Percentiles rank a stretch among this genome's conserved stretches.
Conservation (phyloP, 768 basidiomycete genomes). For the Russula vinacea region DNA sequence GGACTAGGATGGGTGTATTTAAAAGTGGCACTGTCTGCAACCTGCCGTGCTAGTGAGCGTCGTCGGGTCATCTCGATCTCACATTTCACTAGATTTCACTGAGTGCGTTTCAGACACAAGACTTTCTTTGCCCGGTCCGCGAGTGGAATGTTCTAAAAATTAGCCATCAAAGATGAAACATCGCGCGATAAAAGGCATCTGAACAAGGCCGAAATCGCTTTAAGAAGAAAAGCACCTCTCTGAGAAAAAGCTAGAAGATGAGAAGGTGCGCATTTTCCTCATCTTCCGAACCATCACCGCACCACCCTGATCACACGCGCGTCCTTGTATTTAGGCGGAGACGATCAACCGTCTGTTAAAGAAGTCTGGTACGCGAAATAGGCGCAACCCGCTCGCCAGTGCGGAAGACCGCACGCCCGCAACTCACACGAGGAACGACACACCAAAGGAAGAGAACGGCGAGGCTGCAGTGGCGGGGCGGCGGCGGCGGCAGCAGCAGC, state of each 20-base stretch:
- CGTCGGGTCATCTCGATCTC: slow-evolving; percentile 63
- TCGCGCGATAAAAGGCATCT: slow-evolving; percentile 56
- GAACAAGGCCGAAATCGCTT: slow-evolving; percentile 74
- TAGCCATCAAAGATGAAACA: slow-evolving; percentile 32
- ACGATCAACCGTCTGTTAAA: slow-evolving; percentile 90
- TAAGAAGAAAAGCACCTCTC: slow-evolving; percentile 81
- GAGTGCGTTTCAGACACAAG: slow-evolving; percentile 37
- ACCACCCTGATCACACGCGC: neutral
- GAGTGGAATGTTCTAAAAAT: neutral
- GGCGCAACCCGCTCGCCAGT: slow-evolving; percentile 50
- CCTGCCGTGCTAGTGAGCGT: slow-evolving; percentile 66
- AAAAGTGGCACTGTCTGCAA: no score
- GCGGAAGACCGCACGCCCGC: slow-evolving; percentile 46
- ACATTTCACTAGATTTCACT: slow-evolving; percentile 72
- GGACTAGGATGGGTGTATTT: no score
- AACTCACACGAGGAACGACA: slow-evolving; percentile 36
- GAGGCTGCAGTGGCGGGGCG: no score
- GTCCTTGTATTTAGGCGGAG: slow-evolving; percentile 50
- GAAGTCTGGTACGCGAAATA: slow-evolving; percentile 65
- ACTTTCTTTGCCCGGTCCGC: neutral
- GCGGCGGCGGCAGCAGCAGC: slow-evolving; percentile 19
- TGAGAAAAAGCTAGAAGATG: slow-evolving; percentile 83
- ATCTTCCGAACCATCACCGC: neutral
- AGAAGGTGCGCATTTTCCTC: slow-evolving; percentile 66
- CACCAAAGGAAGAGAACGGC: no score